A percentile compares a stretch with the other conserved stretches of the same genome.
These are phyloP conservation scores for Calonectria fujianensis DNA, from an alignment of 2,329 filamentous ascomycete species.

Conservation along the genomic window DNA sequence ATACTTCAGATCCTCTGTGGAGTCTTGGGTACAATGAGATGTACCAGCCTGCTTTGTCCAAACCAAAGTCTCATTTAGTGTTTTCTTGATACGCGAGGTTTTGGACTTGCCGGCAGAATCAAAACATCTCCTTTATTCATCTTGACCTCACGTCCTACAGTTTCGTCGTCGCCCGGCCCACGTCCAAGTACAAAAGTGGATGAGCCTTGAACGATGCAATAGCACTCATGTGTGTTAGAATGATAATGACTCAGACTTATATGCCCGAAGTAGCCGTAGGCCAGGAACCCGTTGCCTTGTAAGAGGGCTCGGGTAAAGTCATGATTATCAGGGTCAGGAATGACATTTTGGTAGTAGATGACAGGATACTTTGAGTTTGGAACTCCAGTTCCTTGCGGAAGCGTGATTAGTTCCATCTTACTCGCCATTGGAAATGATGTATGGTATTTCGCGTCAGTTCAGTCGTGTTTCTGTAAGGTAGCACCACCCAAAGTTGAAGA, in stretches of 20 bases:
- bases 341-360: neutral
- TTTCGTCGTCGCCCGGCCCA: neutral
- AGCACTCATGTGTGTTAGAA: slow-evolving; percentile 8
- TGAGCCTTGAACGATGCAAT: neutral
- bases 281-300: slow-evolving; percentile 4
- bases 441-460: neutral
- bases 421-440: neutral
- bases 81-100: neutral
- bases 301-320: neutral
- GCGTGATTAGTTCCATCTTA: neutral
- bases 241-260: neutral
- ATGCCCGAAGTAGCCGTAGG: neutral
- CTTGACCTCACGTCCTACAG: neutral
- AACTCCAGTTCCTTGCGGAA: neutral
- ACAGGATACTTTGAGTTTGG: neutral
- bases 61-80: neutral
- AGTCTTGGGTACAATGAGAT: neutral
- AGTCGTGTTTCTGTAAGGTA: neutral
- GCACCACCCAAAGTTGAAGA: neutral
- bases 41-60: neutral
- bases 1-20: neutral
- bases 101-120: neutral
- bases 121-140: neutral
- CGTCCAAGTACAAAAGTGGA: neutral
- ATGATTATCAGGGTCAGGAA: slow-evolving; percentile 3